phyloP scores from a whole-genome alignment of 2,329 filamentous ascomycete species.

The Talaromyces sp. region DNA sequence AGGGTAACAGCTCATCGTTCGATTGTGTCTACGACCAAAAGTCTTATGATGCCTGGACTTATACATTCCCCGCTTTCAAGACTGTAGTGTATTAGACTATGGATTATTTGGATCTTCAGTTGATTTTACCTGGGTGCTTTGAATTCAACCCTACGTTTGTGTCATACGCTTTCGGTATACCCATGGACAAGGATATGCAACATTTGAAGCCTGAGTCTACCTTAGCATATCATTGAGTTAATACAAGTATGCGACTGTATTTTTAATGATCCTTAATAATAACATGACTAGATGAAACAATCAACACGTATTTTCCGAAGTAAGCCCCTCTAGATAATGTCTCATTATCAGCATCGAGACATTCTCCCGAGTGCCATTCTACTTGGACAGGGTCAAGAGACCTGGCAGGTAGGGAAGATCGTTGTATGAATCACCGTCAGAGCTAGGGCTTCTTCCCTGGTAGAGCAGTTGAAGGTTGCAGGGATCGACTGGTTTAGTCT shows the following conservation, averaged over 20 bases:
- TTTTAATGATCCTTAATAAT: background rate
- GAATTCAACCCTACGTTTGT: background rate
- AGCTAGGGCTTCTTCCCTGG: constrained; percentile 53
- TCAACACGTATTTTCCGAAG: background rate
- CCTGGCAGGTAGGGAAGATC: constrained; percentile 55
- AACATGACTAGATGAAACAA: background rate
- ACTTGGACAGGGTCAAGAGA: constrained; percentile 47
- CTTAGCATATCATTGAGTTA: background rate
- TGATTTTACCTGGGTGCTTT: background rate
- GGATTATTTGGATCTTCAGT: background rate
- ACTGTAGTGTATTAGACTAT: background rate
- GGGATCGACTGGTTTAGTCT: constrained; percentile 61
- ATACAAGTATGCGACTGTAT: background rate
- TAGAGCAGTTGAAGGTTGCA: constrained; percentile 65
- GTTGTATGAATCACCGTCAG: constrained; percentile 46
- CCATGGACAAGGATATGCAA: background rate
- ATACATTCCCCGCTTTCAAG: background rate
- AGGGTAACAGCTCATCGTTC: background rate
- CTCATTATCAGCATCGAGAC: background rate
- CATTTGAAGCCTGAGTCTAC: background rate
- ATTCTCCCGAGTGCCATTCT: background rate
- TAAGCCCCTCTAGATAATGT: background rate
- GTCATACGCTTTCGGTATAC: background rate
- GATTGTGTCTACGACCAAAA: background rate
- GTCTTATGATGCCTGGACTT: background rate